Percentiles rank a stretch among this genome's conserved stretches.
These are phyloP conservation scores for Fusarium sp. DNA, from an alignment of 2,329 filamentous ascomycete genomes.

Conservation along the genomic window DNA sequence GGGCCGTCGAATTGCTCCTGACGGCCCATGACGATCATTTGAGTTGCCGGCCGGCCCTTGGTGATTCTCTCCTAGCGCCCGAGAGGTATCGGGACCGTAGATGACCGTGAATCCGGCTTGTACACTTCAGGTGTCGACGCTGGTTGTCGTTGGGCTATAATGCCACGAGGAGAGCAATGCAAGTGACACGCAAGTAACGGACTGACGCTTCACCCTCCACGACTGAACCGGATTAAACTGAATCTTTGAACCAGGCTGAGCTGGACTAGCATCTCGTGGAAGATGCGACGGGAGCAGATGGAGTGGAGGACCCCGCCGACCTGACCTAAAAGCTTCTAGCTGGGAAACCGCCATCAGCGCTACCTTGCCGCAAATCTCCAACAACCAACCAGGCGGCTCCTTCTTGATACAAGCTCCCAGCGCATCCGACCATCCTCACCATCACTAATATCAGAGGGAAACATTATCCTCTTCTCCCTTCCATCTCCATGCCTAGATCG, in stretches of 20 bases:
- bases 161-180: not conserved
- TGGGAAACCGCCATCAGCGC: constrained; percentile 5
- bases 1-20: constrained; percentile 7
- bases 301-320: constrained; percentile 8
- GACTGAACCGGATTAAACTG: constrained; percentile 8
- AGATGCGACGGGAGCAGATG: not conserved
- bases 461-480: not conserved
- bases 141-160: not conserved
- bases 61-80: constrained; percentile 25
- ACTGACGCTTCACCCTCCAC: constrained; percentile 14
- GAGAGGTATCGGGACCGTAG: constrained; percentile 25
- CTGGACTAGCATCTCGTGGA: constrained; percentile 34
- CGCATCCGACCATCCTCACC: constrained; percentile 10
- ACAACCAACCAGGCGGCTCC: not conserved
- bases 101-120: constrained; percentile 17
- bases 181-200: constrained; percentile 20
- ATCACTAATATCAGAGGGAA: constrained; percentile 7
- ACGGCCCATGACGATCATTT: constrained; percentile 25
- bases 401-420: constrained; percentile 14
- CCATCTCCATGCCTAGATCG: not conserved
- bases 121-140: constrained; percentile 14
- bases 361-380: not conserved
- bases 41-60: constrained; percentile 1
- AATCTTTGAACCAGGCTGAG: constrained; percentile 22
- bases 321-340: constrained; percentile 4